Evolutionary conservation across 2,329 filamentous ascomycete genomes (phyloP).

Genomic region (Raffaelea arxii): DNA sequence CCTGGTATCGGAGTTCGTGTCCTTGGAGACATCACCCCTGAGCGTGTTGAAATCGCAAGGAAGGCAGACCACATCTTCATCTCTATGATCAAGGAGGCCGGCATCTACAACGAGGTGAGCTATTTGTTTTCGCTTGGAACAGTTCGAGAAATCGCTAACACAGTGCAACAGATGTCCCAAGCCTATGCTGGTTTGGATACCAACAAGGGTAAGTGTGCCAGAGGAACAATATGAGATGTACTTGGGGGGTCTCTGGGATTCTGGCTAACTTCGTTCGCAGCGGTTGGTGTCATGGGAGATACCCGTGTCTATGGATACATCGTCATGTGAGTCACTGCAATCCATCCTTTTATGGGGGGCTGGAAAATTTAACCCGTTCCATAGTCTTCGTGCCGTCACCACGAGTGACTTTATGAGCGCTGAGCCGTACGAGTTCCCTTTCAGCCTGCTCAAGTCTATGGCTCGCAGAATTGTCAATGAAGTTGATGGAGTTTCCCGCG

Average conservation of each 20-base stretch:
- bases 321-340: slow-evolving; percentile 9
- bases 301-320: slow-evolving; percentile 20
- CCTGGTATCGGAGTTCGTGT: slow-evolving; percentile 64
- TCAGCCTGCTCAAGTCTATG: slow-evolving; percentile 55
- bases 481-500: slow-evolving; percentile 61
- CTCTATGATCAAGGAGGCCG: slow-evolving; percentile 60
- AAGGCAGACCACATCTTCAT: slow-evolving; percentile 74
- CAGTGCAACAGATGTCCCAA: slow-evolving; percentile 28
- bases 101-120: slow-evolving; percentile 53
- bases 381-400: slow-evolving; percentile 33
- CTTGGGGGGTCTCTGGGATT: background rate
- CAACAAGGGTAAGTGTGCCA: slow-evolving; percentile 20
- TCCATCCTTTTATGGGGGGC: too few species aligned
- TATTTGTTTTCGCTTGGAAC: background rate
- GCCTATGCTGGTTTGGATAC: slow-evolving; percentile 36
- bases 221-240: too few species aligned
- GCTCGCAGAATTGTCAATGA: slow-evolving; percentile 64
- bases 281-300: slow-evolving; percentile 32
- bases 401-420: slow-evolving; percentile 65
- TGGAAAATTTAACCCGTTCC: slow-evolving; percentile 17
- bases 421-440: slow-evolving; percentile 56
- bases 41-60: slow-evolving; percentile 70
- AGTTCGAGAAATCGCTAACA: slow-evolving; percentile 6
- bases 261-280: slow-evolving; percentile 10
- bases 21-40: slow-evolving; percentile 72